Conservation (phyloP, 768 basidiomycete species). For the Russula brevipes region DNA sequence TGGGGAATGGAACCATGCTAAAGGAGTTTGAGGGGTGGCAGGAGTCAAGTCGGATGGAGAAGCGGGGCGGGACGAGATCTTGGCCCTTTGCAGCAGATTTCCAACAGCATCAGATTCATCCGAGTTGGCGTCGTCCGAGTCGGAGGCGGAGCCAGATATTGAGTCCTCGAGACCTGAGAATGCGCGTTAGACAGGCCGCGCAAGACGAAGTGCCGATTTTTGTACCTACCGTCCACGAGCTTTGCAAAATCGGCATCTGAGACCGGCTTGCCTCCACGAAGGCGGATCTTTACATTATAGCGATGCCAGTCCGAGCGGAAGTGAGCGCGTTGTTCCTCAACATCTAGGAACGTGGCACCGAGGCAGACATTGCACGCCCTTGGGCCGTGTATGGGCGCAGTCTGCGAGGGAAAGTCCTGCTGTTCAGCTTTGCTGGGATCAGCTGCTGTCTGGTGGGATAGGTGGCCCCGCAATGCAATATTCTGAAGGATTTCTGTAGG, state of each 20-base stretch:
- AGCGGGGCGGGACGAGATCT: constrained; percentile 41
- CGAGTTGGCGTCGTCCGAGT: constrained; percentile 48
- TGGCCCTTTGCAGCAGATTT: constrained; percentile 59
- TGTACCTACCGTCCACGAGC: constrained; percentile 71
- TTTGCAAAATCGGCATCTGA: constrained; percentile 67
- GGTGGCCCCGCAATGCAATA: constrained; percentile 61
- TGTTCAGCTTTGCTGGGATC: constrained; percentile 35
- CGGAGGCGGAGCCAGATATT: constrained; percentile 86
- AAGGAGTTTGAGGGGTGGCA: constrained; percentile 51
- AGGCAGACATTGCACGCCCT: constrained; percentile 70
- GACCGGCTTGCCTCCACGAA: constrained; percentile 58
- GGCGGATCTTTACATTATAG: constrained; percentile 86
- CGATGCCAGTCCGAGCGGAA: constrained; percentile 97
- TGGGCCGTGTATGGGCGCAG: constrained; percentile 33
- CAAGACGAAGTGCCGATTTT: not conserved
- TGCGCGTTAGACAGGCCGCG: not conserved
- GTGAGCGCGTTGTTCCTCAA: constrained; percentile 80
- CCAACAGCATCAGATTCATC: constrained; percentile 64
- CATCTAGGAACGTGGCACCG: constrained; percentile 59
- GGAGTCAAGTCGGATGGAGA: constrained; percentile 42
- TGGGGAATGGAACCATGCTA: constrained; percentile 88
- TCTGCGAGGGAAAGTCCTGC: constrained; percentile 30
- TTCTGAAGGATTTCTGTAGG: constrained; percentile 63
- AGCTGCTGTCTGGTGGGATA: constrained; percentile 36
- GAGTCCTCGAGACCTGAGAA: constrained; percentile 72